Base-by-base conservation (phyloP, 2,329 filamentous ascomycete species). In the Cladorrhinum sp. region DNA sequence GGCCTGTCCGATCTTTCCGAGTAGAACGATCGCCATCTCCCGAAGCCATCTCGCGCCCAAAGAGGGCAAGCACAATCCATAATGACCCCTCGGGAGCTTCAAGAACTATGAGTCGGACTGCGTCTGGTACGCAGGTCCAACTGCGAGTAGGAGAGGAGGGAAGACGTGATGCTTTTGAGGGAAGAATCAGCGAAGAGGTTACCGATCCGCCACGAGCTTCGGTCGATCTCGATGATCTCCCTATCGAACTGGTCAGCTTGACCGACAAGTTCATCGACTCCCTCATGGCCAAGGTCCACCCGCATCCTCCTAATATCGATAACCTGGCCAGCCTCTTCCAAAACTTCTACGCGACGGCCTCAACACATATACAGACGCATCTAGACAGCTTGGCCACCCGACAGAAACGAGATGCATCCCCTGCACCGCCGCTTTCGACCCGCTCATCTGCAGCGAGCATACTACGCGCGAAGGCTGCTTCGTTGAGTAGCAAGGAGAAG, bases 241-340 rank as follows among this genome's bases (percentile, higher is more conserved):
- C 95, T 14, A 95, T 97, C 70, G 95, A 99, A 81, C 85, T 99
- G 62, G 84, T 95, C 61, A 95, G 91, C 74, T 78, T 97, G 72
- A 92, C 90, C 20, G 94, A 98, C 75, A 91, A 92, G 71, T 99
- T 99, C 72, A 88, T 98, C 70, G 92, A 96, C 64, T 94, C 92
- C 6, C 79, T 99, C 24, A 90, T 87, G 53, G 91, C 91, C 68
- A 96, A 91, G 79, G 88, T 96, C 30, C 90, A 97, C 70, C 85
- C 90, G 2, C 87, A 86, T 4, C 95, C 95, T 4, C 88, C 95
- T 0, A 90, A 85, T 51, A 89, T 96, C 70, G 92, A 96, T 53
- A 88, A 85, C 64, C 82, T 98, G 16, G 89, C 92, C 8, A 83
- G 85, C n/a, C 82, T 95, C 57, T 98, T 98, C 72, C 95, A 99